A percentile compares a stretch with the other conserved stretches of the same genome.
These are phyloP conservation scores for Saccharomyces hybrid DNA, from an alignment of 1,139 yeast species.

Conservation along the genomic window DNA sequence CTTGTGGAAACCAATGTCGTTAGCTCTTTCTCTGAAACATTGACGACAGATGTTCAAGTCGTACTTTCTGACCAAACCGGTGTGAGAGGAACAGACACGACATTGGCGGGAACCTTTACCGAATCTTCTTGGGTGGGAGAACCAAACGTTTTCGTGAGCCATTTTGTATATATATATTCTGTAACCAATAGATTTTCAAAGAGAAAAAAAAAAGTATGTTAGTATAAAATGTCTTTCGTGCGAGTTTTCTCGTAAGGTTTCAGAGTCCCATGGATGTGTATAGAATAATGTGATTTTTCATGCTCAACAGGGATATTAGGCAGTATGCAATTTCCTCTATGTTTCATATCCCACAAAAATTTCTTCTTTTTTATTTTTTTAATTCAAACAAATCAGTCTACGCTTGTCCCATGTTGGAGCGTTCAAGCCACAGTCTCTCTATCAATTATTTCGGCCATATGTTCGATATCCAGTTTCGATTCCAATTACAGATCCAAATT, in stretches of 20 bases:
- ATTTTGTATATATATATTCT: slow-evolving; percentile 36
- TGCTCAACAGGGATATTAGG: too few species aligned
- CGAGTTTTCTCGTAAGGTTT: too few species aligned
- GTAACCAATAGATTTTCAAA: slow-evolving; percentile 1
- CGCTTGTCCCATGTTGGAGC: too few species aligned
- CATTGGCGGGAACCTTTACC: slow-evolving; percentile 99
- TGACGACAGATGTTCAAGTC: slow-evolving; percentile 99
- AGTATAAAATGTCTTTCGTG: neutral
- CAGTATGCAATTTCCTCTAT: too few species aligned
- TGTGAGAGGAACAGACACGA: slow-evolving; percentile 98
- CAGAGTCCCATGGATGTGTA: neutral
- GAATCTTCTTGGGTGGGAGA: slow-evolving; percentile 99
- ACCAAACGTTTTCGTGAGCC: slow-evolving; percentile 99
- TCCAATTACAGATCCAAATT: neutral
- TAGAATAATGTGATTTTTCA: too few species aligned
- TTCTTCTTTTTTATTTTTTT: too few species aligned
- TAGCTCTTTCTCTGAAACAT: slow-evolving; percentile 99
- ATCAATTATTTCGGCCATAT: too few species aligned
- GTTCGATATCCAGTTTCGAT: neutral
- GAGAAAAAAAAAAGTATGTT: neutral
- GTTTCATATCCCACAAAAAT: too few species aligned
- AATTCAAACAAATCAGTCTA: too few species aligned
- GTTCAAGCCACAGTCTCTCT: too few species aligned
- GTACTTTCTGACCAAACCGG: slow-evolving; percentile 99
- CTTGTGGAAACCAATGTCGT: slow-evolving; percentile 98